Percentiles rank a stretch among this genome's conserved stretches.
Conservation (phyloP, 768 basidiomycete species). For the Lyophyllum decastes region DNA sequence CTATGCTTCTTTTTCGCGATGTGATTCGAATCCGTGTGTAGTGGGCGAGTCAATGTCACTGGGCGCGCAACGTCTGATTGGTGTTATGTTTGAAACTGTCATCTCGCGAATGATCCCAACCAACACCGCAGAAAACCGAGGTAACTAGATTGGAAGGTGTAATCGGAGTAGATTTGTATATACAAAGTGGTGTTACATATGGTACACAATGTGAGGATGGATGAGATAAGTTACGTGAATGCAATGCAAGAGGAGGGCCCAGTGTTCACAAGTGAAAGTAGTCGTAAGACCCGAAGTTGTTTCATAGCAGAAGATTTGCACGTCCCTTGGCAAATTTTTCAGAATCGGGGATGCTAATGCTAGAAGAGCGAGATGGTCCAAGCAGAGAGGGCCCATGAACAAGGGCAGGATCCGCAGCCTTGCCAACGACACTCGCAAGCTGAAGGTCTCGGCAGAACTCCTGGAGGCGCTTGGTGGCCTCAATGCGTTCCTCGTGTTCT, state of each 20-base stretch:
- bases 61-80: background rate
- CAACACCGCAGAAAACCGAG: background rate
- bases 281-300: too few relatives aligned
- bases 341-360: background rate
- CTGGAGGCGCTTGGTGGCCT: constrained; percentile 47
- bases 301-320: constrained; percentile 1
- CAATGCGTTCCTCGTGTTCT: constrained; percentile 37
- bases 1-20: too few relatives aligned
- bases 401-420: constrained; percentile 16
- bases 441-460: constrained; percentile 51
- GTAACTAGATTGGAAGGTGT: too few relatives aligned
- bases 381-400: constrained; percentile 6
- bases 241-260: constrained; percentile 4
- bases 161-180: background rate
- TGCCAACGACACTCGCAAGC: constrained; percentile 37
- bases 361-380: constrained; percentile 7
- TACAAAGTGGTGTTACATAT: constrained; percentile 9
- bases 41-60: too few relatives aligned
- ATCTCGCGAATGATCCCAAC: background rate
- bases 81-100: background rate
- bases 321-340: constrained; percentile 6
- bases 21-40: too few relatives aligned
- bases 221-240: constrained; percentile 11
- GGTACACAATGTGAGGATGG: background rate
- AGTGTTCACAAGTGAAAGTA: background rate